Percentiles rank a stretch among this genome's conserved stretches.
These are phyloP conservation scores for Tremella fuciformis DNA, from an alignment of 768 basidiomycete species.

Conservation along the genomic window DNA sequence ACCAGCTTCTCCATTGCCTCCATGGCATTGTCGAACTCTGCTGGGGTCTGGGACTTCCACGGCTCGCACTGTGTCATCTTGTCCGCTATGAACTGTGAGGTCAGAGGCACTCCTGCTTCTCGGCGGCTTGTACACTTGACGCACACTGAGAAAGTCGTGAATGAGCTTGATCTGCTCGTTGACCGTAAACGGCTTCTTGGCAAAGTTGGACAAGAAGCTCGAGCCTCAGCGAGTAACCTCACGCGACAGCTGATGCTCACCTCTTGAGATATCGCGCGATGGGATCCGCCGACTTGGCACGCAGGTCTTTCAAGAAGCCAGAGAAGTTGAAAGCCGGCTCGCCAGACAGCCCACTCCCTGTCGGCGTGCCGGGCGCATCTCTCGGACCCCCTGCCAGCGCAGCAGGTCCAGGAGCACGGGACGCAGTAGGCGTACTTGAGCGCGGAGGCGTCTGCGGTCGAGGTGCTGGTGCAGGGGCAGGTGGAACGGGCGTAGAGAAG, in stretches of 20 bases:
- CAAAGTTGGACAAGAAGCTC: conserved; percentile 90
- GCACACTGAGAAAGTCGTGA: conserved; percentile 82
- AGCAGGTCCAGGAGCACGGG: not conserved
- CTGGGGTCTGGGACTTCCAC: conserved; percentile 73
- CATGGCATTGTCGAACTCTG: conserved; percentile 91
- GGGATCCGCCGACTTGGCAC: conserved; percentile 78
- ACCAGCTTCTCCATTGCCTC: conserved; percentile 99
- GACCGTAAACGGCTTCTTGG: conserved; percentile 85
- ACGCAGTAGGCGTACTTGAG: not conserved
- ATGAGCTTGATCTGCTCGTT: conserved; percentile 93
- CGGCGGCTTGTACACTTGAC: conserved; percentile 31
- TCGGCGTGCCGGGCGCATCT: not conserved
- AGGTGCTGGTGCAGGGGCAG: not conserved
- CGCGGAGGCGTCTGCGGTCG: not conserved
- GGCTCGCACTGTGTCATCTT: conserved; percentile 64
- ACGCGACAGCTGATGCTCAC: conserved; percentile 56
- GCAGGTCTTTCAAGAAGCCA: conserved; percentile 91
- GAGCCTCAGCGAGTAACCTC: not conserved
- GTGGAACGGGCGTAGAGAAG: conserved; percentile 3
- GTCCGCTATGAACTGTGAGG: conserved; percentile 73
- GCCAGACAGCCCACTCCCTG: not conserved
- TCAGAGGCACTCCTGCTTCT: not conserved
- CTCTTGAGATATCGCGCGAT: conserved; percentile 93
- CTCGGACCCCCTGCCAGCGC: too few relatives aligned
- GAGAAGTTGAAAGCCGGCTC: conserved; percentile 77